These are phyloP conservation scores for Pinus tabuliformis DNA, from an alignment of 75 land plant genomes.

Conservation along the genomic window DNA sequence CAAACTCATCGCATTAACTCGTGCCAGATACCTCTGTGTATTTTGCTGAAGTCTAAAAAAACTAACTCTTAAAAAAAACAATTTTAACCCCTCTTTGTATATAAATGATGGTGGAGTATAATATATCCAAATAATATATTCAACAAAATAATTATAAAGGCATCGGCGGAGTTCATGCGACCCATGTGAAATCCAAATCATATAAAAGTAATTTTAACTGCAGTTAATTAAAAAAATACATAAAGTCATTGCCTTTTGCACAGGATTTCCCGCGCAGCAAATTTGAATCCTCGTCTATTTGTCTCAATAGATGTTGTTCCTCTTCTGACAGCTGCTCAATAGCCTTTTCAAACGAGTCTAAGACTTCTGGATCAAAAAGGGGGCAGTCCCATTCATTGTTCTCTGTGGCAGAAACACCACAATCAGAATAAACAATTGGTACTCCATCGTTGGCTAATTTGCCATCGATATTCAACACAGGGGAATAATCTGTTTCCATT, in stretches of 20 bases:
- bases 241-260: background rate
- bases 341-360: conserved; percentile 1
- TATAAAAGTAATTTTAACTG: too few species aligned
- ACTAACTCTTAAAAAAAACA: too few species aligned
- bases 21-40: too few species aligned
- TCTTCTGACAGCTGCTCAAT: background rate
- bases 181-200: too few species aligned
- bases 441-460: background rate
- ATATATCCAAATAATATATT: too few species aligned
- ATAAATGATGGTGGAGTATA: too few species aligned
- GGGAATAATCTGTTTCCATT: background rate
- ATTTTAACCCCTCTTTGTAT: too few species aligned
- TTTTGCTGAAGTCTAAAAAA: too few species aligned
- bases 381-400: background rate
- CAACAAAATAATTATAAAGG: too few species aligned
- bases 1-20: too few species aligned
- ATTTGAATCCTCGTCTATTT: background rate
- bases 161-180: too few species aligned
- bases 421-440: background rate
- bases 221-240: too few species aligned
- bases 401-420: background rate
- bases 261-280: background rate
- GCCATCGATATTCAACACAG: background rate
- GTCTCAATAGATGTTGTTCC: background rate
- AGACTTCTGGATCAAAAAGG: background rate